Evolutionary conservation across 768 basidiomycete genomes (phyloP), one percentile per base, ranked within the genome.

Genomic region (Leccinum boreale): DNA sequence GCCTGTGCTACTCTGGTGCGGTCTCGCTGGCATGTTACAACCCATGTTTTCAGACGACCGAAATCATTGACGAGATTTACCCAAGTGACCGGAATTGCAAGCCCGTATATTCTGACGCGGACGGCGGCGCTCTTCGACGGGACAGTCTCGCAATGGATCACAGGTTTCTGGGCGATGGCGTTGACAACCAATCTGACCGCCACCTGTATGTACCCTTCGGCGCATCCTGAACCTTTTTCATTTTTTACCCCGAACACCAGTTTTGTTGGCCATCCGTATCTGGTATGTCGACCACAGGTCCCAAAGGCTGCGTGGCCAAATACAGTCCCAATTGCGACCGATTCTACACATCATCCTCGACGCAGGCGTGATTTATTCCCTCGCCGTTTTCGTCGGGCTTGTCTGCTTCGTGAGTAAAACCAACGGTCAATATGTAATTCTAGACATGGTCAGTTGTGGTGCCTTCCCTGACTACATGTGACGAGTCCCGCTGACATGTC

Each of bases 1-100:
- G 29, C 29, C 29, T 31, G 29, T 31, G 29, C 4, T 31, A 31
- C 14, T 49, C n/a, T 49, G 48, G 48, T 29, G 26, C 29, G 48
- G 17, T 28, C 48, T 49, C 5, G 48, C 28, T 15, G n/a, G 48
- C 29, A 29, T 24, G 48, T 49, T 17, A 6, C 10, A 24, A 35
- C 47, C 4, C 24, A 9, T n/a, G 5, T 28, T 28, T 39, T 14
- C 35, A 3, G 5, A 46, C 4, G 24, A 2, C 8, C 8, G 2
- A 11, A 28, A n/a, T 14, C 3, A 50, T 26, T 53, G 35, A 23
- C 8, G 10, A 46, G 9, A 14, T 15, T 24, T 26, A 35, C 36
- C 8, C 7, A 52, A 60, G 62, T 39, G 26, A 67, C 67, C 52
- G 56, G 67, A 33, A 26, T 63, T 28, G 31, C 39, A 55, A 35